A percentile compares a stretch with the other conserved stretches of the same genome.
Conservation (phyloP, 2,329 filamentous ascomycete genomes). For the Coniella vitis region DNA sequence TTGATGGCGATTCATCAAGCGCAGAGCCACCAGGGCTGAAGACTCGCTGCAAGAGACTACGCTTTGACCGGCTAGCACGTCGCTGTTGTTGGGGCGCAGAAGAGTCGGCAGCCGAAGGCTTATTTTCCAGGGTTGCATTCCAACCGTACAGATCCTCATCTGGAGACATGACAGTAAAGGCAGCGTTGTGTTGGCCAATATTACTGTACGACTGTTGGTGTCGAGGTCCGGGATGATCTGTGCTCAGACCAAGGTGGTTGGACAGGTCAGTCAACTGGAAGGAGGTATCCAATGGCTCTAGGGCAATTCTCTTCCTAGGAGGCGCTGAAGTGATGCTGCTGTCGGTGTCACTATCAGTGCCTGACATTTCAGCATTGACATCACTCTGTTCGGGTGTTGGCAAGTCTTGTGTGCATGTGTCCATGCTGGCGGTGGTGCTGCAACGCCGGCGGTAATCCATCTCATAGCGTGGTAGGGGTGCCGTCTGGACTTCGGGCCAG, state of each 20-base stretch:
- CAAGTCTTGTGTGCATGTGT: background rate
- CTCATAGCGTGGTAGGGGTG: conserved; percentile 8
- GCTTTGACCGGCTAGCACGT: conserved; percentile 13
- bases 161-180: conserved; percentile 11
- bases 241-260: conserved; percentile 18
- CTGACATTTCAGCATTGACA: conserved; percentile 8
- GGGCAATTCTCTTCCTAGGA: conserved; percentile 1
- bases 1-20: conserved; percentile 3
- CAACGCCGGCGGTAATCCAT: background rate
- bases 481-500: conserved; percentile 10
- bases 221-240: conserved; percentile 4
- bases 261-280: conserved; percentile 27
- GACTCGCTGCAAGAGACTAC: conserved; percentile 14
- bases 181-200: conserved; percentile 12
- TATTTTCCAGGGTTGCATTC: conserved; percentile 21
- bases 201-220: conserved; percentile 15
- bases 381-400: conserved; percentile 4
- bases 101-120: conserved; percentile 7
- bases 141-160: conserved; percentile 24
- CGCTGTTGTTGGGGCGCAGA: conserved; percentile 3
- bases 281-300: conserved; percentile 6
- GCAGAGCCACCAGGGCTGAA: conserved; percentile 10
- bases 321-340: conserved; percentile 5
- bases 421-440: background rate
- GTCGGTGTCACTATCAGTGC: conserved; percentile 14